phyloP scores from a whole-genome alignment of 2,329 filamentous ascomycete species.

The Fusarium chaquense region DNA sequence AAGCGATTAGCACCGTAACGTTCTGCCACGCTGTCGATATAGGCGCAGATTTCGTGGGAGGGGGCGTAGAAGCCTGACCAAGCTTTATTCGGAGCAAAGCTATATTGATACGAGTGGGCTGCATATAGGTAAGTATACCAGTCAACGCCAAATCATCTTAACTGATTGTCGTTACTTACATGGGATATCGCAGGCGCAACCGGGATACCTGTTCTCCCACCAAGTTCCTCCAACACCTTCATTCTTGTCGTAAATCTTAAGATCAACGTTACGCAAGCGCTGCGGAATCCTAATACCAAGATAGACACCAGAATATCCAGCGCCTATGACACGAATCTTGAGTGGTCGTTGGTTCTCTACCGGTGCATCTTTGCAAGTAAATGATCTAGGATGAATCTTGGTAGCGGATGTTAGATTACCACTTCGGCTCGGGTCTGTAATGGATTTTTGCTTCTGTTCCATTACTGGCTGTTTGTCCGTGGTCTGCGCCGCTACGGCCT shows the following conservation, averaged over 20 bases:
- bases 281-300: conserved; percentile 11
- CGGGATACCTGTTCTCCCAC: conserved; percentile 29
- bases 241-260: conserved; percentile 9
- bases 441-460: neutral
- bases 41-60: neutral
- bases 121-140: neutral
- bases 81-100: conserved; percentile 25
- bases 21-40: neutral
- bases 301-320: conserved; percentile 27
- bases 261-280: conserved; percentile 14
- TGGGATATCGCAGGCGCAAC: conserved; percentile 27
- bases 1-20: neutral
- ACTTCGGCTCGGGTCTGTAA: neutral
- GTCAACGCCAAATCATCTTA: too few species aligned
- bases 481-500: neutral
- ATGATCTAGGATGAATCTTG: neutral
- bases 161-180: conserved; percentile 1
- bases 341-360: conserved; percentile 26
- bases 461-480: too few species aligned
- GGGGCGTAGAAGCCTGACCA: conserved; percentile 1
- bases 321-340: conserved; percentile 18
- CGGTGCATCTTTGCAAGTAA: neutral
- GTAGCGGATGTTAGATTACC: neutral
- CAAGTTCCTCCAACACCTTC: neutral
- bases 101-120: conserved; percentile 27